Evolutionary conservation across 106 monocot genomes (phyloP).

Genomic region (Posidonia australis): DNA sequence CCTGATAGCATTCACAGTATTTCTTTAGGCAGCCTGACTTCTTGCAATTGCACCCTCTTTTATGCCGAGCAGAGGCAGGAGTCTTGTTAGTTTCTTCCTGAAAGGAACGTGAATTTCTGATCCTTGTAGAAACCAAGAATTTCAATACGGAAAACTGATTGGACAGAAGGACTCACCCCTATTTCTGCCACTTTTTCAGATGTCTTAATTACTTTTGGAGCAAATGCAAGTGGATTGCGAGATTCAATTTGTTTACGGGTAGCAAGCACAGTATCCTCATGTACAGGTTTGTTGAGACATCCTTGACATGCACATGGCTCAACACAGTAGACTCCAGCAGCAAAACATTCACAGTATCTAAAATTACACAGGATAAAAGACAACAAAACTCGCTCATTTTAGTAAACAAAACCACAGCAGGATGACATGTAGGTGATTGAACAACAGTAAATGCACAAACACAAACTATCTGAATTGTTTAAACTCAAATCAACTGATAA

Average conservation of each 20-base stretch:
- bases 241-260: conserved; percentile 97
- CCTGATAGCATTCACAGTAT: conserved; percentile 99
- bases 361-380: no score
- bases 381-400: no score
- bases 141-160: no score
- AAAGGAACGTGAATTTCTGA: not conserved
- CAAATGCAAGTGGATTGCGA: conserved; percentile 97
- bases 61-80: conserved; percentile 93
- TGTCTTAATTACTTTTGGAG: conserved; percentile 84
- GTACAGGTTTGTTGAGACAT: conserved; percentile 82
- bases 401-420: no score
- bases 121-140: not conserved
- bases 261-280: conserved; percentile 76
- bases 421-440: no score
- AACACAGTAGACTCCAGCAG: conserved; percentile 88
- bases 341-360: conserved; percentile 98
- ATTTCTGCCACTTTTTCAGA: conserved; percentile 36
- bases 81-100: conserved; percentile 85
- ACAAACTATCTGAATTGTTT: no score
- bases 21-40: conserved; percentile 96
- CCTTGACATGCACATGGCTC: conserved; percentile 90
- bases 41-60: conserved; percentile 97
- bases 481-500: no score
- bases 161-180: conserved; percentile 34
- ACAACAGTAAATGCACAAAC: no score